Base-by-base conservation (phyloP, 2,329 filamentous ascomycete genomes). In the Aschersonia sp. region DNA sequence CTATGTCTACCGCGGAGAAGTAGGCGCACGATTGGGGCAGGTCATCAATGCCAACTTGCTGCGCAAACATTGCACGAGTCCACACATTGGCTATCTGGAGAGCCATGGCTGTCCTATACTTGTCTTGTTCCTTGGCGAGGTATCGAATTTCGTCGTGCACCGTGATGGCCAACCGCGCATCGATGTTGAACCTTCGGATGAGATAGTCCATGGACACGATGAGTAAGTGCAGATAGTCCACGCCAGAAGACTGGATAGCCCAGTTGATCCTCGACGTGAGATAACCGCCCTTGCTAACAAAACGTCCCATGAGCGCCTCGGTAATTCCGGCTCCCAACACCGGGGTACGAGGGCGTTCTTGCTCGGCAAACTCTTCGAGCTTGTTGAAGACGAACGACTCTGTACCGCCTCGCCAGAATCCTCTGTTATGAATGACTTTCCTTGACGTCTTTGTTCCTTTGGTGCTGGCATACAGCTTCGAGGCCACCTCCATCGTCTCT, bases 341-440 rank as follows among this genome's bases (percentile, higher is more conserved):
- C 0, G 92, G 92, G 0, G 92, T 98, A 4, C 87, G 79, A 8
- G 92, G 90, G 37, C 79, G 73, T 58, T 96, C 88, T 60, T 97
- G 90, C 60, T 97, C 88, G 4, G 94, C 92, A 65, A 98, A 98
- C 56, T 96, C 88, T 68, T 98, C 94, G 0, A 98, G 78, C 59
- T 87, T 92, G 67, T 98, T 98, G 73, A 98, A 98, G 6, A 98
- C 90, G 56, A 97, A 92, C 0, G 87, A 95, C 62, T 98, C 92
- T 0, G 92, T 97, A 6, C 92, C 92, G 32, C 92, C 92, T 46
- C 89, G 81, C 90, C 92, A 98, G 63, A 98, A 98, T 0, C 84
- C 68, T 6, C 80, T 75, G 49, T 87, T 82, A 58, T 79, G 76
- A 5, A 97, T 67, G 0, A 72, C 56, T 55, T 83, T 92, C 31